Evolutionary conservation across 2,329 filamentous ascomycete genomes (phyloP), one percentile per base, ranked within the genome.

Genomic region (Fusarium sp.): DNA sequence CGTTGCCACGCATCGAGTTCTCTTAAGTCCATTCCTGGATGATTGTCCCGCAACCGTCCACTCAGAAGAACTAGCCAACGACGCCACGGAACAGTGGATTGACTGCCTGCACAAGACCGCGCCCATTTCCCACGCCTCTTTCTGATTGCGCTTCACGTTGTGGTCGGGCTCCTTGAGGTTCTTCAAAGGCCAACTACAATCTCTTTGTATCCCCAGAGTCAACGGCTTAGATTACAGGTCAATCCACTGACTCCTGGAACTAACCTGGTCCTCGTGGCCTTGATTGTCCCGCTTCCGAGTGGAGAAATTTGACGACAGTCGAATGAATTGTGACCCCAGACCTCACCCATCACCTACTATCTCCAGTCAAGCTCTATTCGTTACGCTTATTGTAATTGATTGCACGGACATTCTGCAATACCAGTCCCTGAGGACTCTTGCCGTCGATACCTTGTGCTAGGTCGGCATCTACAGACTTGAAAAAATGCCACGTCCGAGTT

Each of bases 401-500:
- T 52, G 45, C 15, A 59, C 29, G 31, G 56, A 7, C 39, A 46
- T 41, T 45, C 29, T 49, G 49, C 41, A 27, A 25, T 23, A 48
- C 35, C 31, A 56, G 29, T 49, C 38, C 48, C 37, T 11, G 9
- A 27, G 42, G 27, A 11, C 41, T 49, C 37, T 63, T 19, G n/a
- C 29, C 56, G 39, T 31, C 33, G 10, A 39, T 51, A 38, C 37
- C 35, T 38, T 51, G 44, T 60, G 42, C 37, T 33, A 44, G 41
- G 27, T 48, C 25, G 31, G n/a, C 49, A 33, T 33, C n/a, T 41
- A 33, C 48, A 44, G 62, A 48, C 31, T 60, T 56, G 33, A 56
- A 67, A 75, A 73, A 69, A 86, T 86, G 84, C 81, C 83, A 77
- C 83, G 84, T 68, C 81, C 82, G 59, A 86, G 84, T 78, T 84